Percentiles rank a stretch among this genome's conserved stretches.
These are phyloP conservation scores for Aspergillus sp. DNA, from an alignment of 2,329 filamentous ascomycete species.

Conservation along the genomic window DNA sequence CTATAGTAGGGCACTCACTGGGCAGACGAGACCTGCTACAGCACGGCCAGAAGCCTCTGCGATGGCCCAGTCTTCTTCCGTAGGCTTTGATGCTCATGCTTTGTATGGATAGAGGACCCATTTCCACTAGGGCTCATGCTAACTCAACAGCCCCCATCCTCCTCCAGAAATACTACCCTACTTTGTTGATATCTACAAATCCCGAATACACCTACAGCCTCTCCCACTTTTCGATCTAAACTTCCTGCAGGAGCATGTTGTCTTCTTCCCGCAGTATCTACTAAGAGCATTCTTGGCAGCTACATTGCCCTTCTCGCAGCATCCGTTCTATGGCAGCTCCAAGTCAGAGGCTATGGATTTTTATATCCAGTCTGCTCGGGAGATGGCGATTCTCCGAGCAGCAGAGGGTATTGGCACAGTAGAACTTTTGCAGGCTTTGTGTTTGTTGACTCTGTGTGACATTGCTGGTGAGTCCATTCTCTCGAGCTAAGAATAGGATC, in stretches of 20 bases:
- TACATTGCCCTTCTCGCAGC: slow-evolving; percentile 1
- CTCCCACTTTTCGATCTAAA: slow-evolving; percentile 2
- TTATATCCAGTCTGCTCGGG: slow-evolving; percentile 3
- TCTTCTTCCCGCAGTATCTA: background rate
- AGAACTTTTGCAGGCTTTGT: slow-evolving; percentile 3
- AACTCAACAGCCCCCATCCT: background rate
- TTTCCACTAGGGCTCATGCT: too few relatives aligned
- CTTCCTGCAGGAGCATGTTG: background rate
- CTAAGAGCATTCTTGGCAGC: slow-evolving; percentile 2
- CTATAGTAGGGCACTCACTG: background rate
- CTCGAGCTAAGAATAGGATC: background rate
- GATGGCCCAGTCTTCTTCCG: background rate
- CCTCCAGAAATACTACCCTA: background rate
- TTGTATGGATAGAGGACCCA: background rate
- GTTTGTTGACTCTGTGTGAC: slow-evolving; percentile 4
- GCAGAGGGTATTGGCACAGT: background rate
- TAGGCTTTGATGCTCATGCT: background rate
- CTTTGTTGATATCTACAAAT: slow-evolving; percentile 2
- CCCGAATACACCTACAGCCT: slow-evolving; percentile 3
- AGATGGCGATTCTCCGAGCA: background rate
- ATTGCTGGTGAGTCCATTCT: background rate
- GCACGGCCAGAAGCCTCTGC: background rate
- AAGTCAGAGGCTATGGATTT: slow-evolving; percentile 1
- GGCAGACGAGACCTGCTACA: background rate
- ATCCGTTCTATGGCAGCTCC: background rate